Evolutionary conservation across 345 rosid species (phyloP), one percentile per base, ranked within the genome.

Genomic region (Punica granatum): DNA sequence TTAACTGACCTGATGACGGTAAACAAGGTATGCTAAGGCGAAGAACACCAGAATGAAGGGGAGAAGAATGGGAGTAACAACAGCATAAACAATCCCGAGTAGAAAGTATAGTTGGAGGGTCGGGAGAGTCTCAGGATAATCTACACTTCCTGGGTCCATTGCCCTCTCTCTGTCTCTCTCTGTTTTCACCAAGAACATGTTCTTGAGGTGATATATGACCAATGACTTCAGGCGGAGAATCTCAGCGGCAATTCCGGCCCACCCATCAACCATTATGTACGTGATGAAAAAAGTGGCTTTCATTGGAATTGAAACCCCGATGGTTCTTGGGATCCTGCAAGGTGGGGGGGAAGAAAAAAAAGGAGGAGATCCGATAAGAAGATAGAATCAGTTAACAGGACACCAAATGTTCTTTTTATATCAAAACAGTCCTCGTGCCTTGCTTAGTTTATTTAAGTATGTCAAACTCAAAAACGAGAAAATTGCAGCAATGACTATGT

Each of bases 191-290:
- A 94, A 42, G 80, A 94, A 94, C 88, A 82, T 74, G 77, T 88
- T 94, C 89, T 91, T 94, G 58, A 94, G 87, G 80, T 94, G 99
- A 73, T 82, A 94, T 49, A 94, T 82, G 44, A 91, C 87, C 53
- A 91, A 66, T 0, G 90, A 85, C 82, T 89, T 94, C 75, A 94
- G 37, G 62, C 97, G 85, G 60, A 94, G 93, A 77, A 94, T 94
- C 85, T 94, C 99, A 25, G 86, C 72, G 1, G 99, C 99, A 18
- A 91, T 86, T 42, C 99, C 99, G 67, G 99, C 99, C 98, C 99
- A 89, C 30, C 99, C 99, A 75, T 94, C 99, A 67, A 93, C 86
- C 98, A 93, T 93, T 75, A 93, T 85, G 69, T 87, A 93, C 9
- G 98, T 93, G 65, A 93, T 87, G 69, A 90, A 93, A 77, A 90